Base-by-base conservation (phyloP, 768 basidiomycete species). In the Amyloporia xantha region DNA sequence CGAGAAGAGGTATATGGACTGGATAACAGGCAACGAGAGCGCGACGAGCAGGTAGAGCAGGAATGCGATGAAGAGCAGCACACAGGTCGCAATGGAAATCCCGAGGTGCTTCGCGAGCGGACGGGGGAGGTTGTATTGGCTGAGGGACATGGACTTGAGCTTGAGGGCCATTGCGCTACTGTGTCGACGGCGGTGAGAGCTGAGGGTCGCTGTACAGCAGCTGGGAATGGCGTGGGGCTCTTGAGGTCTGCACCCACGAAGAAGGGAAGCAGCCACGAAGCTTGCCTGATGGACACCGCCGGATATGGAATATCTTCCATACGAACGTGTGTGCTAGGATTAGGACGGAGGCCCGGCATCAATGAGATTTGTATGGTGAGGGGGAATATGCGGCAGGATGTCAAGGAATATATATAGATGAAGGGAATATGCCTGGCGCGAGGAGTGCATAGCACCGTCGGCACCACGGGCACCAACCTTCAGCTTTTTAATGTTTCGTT, bases 11-110 rank as follows among this genome's bases (percentile, higher is more conserved):
- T 81, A 85, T 24, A 89, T 75, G 19, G 77, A 60, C 62, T 81
- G 84, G 62, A 83, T 79, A 66, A 92, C 84, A 1, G 89, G 79
- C 28, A 84, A 64, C 4, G 87, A 90, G 42, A 92, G 66, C 2
- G 81, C 84, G 47, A 89, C 81, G 48, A 92, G 74, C 26, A 92
- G 73, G 47, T 85, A 75, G 46, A 92, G 77, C n/a, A 90, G 39
- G 64, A 86, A 91, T 3, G 82, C 76, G 2, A 62, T 58, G 55
- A 85, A 59, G 42, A 86, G 78, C 20, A 82, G 61, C 23, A 69
- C 48, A 50, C 74, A 71, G 28, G 77, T 74, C 20, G 73, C 48
- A 37, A 71, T 47, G 17, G 81, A 79, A 49, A 81, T 63, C 38
- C 66, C 49, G 17, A 70, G 67, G 57, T 85, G 77, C 24, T 50